Base-by-base conservation (phyloP, 305 asterid species). In the Rubia tinctorum region DNA sequence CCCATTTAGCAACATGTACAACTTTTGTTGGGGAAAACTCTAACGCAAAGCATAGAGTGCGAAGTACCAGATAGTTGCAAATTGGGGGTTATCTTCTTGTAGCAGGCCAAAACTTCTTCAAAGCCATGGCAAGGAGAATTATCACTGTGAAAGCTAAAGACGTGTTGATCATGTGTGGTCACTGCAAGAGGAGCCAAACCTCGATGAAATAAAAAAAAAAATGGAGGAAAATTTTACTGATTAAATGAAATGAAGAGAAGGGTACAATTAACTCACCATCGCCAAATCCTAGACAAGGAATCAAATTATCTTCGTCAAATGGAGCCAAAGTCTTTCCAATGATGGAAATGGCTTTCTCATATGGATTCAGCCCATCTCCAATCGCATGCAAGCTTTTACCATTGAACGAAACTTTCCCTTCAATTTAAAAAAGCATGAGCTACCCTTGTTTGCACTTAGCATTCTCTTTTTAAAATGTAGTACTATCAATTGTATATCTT, bases 251-350 rank as follows among this genome's bases (percentile, higher is more conserved):
- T 44, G 66, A 78, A 34, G 65, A 77, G 30, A 63, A 67, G 39
- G 66, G 64, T 51, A 59, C 42, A 64, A 30, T 30, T 30, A 30
- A 82, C 88, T 68, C 75, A 91, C 97, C 97, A 85, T 91, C 93
- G 13, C 97, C 97, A 80, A 91, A 91, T 51, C 97, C 97, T 64
- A 88, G 89, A 86, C 97, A 91, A 68, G 96, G 97, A 81, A 91
- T 91, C 79, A 88, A 70, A 77, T 90, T 84, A 81, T 90, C 96
- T 82, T 88, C 95, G 80, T 89, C 97, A 67, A 90, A 88, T 14
- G 91, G 89, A 43, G 97, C 87, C 83, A 91, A 81, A 55, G 93
- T 91, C 84, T 87, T 91, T 61, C 97, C 97, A 55, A 91, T 84
- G 75, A 91, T 84, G 75, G 89, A 83, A 79, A 91, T 89, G 71